A percentile compares a stretch with the other conserved stretches of the same genome.
These are phyloP conservation scores for Tieghemiomyces parasiticus DNA, from an alignment of 192 early-diverging fungal genomes.

Conservation along the genomic window DNA sequence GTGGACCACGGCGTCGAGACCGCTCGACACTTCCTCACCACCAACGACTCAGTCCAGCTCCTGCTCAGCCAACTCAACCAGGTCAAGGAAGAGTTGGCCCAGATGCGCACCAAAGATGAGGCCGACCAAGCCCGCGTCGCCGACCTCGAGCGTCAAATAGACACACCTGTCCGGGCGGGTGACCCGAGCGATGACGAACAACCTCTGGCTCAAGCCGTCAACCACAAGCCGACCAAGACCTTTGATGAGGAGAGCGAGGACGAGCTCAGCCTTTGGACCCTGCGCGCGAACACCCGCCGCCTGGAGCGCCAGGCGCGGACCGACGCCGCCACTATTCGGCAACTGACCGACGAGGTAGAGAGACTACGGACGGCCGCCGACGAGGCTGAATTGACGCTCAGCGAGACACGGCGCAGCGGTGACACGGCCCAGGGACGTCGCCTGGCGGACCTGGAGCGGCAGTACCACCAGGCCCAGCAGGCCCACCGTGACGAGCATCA, in stretches of 20 bases:
- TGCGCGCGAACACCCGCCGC: slow-evolving; percentile 3
- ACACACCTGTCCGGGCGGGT: no score
- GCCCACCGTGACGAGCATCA: background rate
- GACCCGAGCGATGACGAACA: no score
- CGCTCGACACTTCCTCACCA: background rate
- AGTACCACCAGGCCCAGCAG: background rate
- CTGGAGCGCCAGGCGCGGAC: background rate
- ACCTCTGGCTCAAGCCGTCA: no score
- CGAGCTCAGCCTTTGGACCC: background rate
- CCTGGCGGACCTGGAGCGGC: background rate
- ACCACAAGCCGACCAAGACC: no score
- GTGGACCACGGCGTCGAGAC: no score
- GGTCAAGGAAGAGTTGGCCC: slow-evolving; percentile 7
- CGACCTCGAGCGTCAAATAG: background rate
- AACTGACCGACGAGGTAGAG: slow-evolving; percentile 2
- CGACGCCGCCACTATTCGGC: background rate
- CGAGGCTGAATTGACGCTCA: background rate
- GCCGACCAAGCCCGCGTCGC: background rate
- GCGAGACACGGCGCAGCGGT: background rate
- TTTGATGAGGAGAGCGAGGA: background rate
- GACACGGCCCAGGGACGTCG: background rate
- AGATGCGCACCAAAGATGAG: background rate
- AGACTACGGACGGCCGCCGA: background rate
- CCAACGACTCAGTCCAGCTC: background rate
- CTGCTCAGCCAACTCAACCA: background rate